Percentiles rank a stretch among this genome's conserved stretches.
Conservation (phyloP, 306 rosid genomes). For the Carpinus viminea region DNA sequence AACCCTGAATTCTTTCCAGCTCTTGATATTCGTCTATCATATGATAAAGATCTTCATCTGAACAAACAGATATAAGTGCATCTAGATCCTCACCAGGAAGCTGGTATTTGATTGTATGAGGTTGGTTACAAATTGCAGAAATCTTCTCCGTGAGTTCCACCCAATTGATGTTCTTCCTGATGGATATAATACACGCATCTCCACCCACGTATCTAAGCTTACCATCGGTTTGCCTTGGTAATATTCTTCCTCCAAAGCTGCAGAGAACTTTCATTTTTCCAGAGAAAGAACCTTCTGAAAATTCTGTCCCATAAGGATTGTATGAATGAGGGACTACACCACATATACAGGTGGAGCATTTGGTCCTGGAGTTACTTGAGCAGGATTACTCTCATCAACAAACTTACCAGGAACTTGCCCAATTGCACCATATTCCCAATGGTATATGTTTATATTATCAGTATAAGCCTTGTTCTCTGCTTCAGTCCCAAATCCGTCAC, state of each 20-base stretch:
- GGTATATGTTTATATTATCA: slow-evolving; percentile 41
- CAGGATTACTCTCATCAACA: slow-evolving; percentile 35
- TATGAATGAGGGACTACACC: slow-evolving; percentile 53
- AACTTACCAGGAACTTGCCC: slow-evolving; percentile 48
- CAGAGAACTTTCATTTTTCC: slow-evolving; percentile 81
- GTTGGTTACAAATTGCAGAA: slow-evolving; percentile 58
- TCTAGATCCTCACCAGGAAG: slow-evolving; percentile 99
- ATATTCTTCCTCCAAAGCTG: slow-evolving; percentile 91
- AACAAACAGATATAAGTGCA: slow-evolving; percentile 91
- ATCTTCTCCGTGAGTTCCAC: slow-evolving; percentile 74
- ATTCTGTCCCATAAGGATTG: slow-evolving; percentile 45
- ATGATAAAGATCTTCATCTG: slow-evolving; percentile 91
- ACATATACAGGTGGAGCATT: slow-evolving; percentile 35
- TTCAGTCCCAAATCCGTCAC: slow-evolving; percentile 45
- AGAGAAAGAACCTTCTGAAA: slow-evolving; percentile 46
- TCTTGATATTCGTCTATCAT: slow-evolving; percentile 88
- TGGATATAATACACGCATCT: slow-evolving; percentile 81
- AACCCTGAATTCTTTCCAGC: slow-evolving; percentile 68
- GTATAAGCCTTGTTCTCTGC: slow-evolving; percentile 47
- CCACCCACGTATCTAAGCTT: slow-evolving; percentile 90
- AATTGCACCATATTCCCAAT: slow-evolving; percentile 45
- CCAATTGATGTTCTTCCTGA: slow-evolving; percentile 48
- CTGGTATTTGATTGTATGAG: slow-evolving; percentile 85
- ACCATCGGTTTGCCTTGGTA: slow-evolving; percentile 84
- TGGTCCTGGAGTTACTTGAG: slow-evolving; percentile 36